Evolutionary conservation across 2,329 filamentous ascomycete genomes (phyloP).

Genomic region (Zymoseptoria pseudotritici): DNA sequence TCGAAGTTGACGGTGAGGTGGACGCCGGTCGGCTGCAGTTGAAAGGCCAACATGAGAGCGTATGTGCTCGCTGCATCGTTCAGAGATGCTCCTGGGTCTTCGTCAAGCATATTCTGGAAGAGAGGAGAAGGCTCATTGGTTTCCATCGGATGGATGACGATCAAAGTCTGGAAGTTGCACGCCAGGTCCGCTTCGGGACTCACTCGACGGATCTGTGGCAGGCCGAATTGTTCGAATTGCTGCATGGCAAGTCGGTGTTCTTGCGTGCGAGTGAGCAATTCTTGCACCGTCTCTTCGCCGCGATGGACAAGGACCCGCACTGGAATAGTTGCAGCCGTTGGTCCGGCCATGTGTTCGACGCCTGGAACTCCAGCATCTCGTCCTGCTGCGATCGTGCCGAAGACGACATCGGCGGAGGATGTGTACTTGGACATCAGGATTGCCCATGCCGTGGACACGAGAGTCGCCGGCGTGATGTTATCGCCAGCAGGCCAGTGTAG

Average conservation of each 20-base stretch:
- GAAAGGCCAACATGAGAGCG: slow-evolving; percentile 7
- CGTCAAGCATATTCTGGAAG: not conserved
- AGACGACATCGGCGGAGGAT: slow-evolving; percentile 7
- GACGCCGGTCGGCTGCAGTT: not conserved
- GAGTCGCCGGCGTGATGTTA: slow-evolving; percentile 3
- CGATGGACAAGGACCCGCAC: slow-evolving; percentile 25
- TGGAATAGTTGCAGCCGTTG: slow-evolving; percentile 33
- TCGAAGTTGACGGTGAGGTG: slow-evolving; percentile 3
- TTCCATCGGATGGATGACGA: slow-evolving; percentile 5
- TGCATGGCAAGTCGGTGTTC: slow-evolving; percentile 1
- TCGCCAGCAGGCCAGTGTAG: slow-evolving; percentile 8
- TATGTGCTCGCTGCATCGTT: slow-evolving; percentile 1
- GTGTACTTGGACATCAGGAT: slow-evolving; percentile 3
- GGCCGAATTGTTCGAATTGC: slow-evolving; percentile 29
- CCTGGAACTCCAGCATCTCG: slow-evolving; percentile 25
- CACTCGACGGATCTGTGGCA: slow-evolving; percentile 31
- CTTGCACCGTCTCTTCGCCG: not conserved
- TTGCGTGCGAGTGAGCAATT: slow-evolving; percentile 1
- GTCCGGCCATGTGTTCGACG: slow-evolving; percentile 19
- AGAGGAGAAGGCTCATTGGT: not conserved
- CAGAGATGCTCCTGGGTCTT: not conserved
- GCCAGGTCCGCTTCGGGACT: slow-evolving; percentile 49
- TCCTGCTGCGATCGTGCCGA: slow-evolving; percentile 9
- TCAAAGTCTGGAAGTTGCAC: slow-evolving; percentile 29
- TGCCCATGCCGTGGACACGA: slow-evolving; percentile 10